Evolutionary conservation across 805 yeast genomes (phyloP), one percentile per base, ranked within the genome.

Genomic region (Ogataea paraovalis): DNA sequence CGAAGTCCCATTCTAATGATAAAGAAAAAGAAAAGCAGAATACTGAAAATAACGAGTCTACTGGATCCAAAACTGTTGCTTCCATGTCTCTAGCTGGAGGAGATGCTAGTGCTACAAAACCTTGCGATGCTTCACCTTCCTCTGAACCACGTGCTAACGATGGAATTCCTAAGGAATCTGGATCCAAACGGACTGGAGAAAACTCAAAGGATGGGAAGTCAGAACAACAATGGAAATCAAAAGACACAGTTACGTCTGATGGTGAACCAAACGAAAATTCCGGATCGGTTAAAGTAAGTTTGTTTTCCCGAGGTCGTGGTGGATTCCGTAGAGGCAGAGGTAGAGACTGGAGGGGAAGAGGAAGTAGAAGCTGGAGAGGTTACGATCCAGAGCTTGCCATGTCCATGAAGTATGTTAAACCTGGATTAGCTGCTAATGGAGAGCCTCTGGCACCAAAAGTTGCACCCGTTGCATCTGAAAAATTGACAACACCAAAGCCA

Each of bases 391-490:
- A 44, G 10, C 20, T 28, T 13, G 16, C 45, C 9, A 33, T 40
- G 4, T 54, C 54, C 32, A 44, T 52, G 32, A 58, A 58, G 20
- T 60, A 59, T 34, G 56, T 59, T 23, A 60, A 59, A 44, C 63
- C 63, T 3, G 63, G 61, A 4, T 51, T 58, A 8, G 54, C 56
- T 2, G 30, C 54, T n/a, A 52, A 50, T 25, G 58, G 58, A 12
- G 54, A 50, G 43, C 51, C 51, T 22, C 30, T 55, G 38, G 16
- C 9, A 16, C 38, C 21, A 16, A 34, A 34, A 34, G 21, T 10
- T 30, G 16, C 13, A 14, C 14, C 34, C 16, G 34, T 16, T 12
- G 34, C 34, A 30, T 30, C 34, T 12, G 34, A 14, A 18, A 4
- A 4, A 16, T 16, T 20, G 16, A 25, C 28, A 25, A 6, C 10